Conservation (phyloP, 352 stramenopile species). For the Achlya hypogyna region DNA sequence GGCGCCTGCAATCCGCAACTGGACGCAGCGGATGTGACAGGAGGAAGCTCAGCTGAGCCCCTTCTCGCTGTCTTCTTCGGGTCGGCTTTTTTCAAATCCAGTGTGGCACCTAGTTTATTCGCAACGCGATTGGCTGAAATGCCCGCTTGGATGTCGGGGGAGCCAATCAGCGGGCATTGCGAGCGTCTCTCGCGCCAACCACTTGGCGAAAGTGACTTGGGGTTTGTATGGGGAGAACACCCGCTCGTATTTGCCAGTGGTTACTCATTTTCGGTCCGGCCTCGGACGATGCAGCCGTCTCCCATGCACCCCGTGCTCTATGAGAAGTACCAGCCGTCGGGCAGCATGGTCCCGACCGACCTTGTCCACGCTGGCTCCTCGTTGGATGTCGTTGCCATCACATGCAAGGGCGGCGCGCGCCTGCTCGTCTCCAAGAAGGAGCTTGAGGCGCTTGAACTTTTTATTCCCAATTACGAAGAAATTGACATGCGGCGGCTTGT, state of each 20-base stretch:
- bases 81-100: neutral
- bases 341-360: slow-evolving; percentile 2
- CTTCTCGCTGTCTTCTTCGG: neutral
- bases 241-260: neutral
- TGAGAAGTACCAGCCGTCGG: slow-evolving; percentile 18
- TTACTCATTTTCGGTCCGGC: neutral
- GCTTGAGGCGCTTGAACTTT: slow-evolving; percentile 14
- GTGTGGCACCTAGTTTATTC: too few relatives aligned
- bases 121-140: neutral
- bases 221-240: neutral
- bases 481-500: slow-evolving; percentile 18
- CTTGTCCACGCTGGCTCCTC: slow-evolving; percentile 15
- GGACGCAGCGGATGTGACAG: neutral
- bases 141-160: neutral
- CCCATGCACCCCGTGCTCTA: slow-evolving; percentile 17
- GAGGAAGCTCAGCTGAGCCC: neutral
- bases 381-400: slow-evolving; percentile 15
- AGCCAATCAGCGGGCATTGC: neutral
- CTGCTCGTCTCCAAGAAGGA: slow-evolving; percentile 19
- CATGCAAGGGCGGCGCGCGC: slow-evolving; percentile 14
- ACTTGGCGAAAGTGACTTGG: neutral
- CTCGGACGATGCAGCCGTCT: neutral
- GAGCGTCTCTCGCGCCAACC: slow-evolving; percentile 1
- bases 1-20: neutral
- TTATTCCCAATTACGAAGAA: slow-evolving; percentile 21